Percentiles rank a stretch among this genome's conserved stretches.
These are phyloP conservation scores for Cyclotella distinguenda DNA, from an alignment of 108 stramenopile genomes.

Conservation along the genomic window DNA sequence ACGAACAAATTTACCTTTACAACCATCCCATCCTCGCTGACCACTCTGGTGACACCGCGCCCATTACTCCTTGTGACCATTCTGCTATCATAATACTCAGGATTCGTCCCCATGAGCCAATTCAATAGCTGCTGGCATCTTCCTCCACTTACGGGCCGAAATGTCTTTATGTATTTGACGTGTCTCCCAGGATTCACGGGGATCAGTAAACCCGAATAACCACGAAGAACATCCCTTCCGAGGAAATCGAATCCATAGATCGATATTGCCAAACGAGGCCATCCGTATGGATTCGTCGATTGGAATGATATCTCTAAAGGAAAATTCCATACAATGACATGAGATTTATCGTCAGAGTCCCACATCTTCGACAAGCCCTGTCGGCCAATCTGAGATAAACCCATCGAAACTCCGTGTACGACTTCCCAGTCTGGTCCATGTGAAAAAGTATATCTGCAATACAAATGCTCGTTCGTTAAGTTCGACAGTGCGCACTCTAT, in stretches of 20 bases:
- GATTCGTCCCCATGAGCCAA: conserved; percentile 67
- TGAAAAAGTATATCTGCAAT: conserved; percentile 75
- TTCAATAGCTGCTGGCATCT: conserved; percentile 47
- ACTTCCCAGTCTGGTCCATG: conserved; percentile 83
- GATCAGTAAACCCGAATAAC: conserved; percentile 75
- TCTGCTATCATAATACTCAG: conserved; percentile 67
- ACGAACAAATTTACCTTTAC: conserved; percentile 57
- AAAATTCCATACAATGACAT: conserved; percentile 84
- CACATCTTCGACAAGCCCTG: conserved; percentile 22
- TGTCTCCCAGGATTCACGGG: conserved; percentile 67
- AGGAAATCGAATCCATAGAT: conserved; percentile 76
- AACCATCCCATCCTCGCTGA: conserved; percentile 27
- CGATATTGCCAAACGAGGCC: conserved; percentile 80
- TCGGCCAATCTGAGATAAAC: conserved; percentile 47
- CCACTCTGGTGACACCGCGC: conserved; percentile 58
- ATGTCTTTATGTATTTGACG: conserved; percentile 52
- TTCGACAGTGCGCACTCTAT: conserved; percentile 55
- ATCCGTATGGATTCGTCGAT: conserved; percentile 79
- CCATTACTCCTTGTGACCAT: conserved; percentile 55
- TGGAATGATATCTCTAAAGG: conserved; percentile 84
- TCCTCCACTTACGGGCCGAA: conserved; percentile 59
- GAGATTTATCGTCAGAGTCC: conserved; percentile 20
- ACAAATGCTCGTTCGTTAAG: conserved; percentile 56
- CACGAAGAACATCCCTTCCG: conserved; percentile 74
- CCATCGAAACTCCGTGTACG: conserved; percentile 61